Evolutionary conservation across 2,329 filamentous ascomycete genomes (phyloP).

Genomic region (Penicillium sp.): DNA sequence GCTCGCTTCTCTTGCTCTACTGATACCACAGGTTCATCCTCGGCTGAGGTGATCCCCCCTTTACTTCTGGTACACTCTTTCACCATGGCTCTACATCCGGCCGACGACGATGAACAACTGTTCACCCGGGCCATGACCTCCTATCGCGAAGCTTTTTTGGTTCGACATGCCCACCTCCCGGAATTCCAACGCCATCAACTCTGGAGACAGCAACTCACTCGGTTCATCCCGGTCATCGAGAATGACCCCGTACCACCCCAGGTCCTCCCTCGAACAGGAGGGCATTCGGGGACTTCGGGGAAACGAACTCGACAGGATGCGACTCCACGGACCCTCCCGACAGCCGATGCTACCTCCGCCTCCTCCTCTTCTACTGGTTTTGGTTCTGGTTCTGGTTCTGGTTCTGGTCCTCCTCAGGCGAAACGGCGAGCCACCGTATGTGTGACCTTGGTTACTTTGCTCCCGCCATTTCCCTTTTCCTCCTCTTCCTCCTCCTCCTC

Average conservation of each 20-base stretch:
- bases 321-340: constrained; percentile 45
- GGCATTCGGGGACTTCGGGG: constrained; percentile 42
- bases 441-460: constrained; percentile 49
- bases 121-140: constrained; percentile 50
- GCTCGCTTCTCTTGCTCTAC: constrained; percentile 32
- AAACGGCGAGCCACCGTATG: constrained; percentile 56
- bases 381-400: constrained; percentile 27
- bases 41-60: constrained; percentile 22
- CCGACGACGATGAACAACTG: constrained; percentile 46
- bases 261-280: constrained; percentile 6
- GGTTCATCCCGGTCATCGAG: constrained; percentile 44
- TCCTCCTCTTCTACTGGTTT: neutral
- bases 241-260: constrained; percentile 18
- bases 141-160: constrained; percentile 51
- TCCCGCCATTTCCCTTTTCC: constrained; percentile 37
- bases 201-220: constrained; percentile 48
- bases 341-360: neutral
- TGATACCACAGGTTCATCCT: constrained; percentile 40
- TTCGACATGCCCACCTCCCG: constrained; percentile 48
- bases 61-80: neutral
- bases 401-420: constrained; percentile 46
- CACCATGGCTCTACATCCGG: constrained; percentile 44
- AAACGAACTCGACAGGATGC: constrained; percentile 51
- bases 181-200: constrained; percentile 50
- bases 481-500: constrained; percentile 37